These are phyloP conservation scores for Acacia crassicarpa DNA, from an alignment of 306 rosid genomes.

Conservation along the genomic window DNA sequence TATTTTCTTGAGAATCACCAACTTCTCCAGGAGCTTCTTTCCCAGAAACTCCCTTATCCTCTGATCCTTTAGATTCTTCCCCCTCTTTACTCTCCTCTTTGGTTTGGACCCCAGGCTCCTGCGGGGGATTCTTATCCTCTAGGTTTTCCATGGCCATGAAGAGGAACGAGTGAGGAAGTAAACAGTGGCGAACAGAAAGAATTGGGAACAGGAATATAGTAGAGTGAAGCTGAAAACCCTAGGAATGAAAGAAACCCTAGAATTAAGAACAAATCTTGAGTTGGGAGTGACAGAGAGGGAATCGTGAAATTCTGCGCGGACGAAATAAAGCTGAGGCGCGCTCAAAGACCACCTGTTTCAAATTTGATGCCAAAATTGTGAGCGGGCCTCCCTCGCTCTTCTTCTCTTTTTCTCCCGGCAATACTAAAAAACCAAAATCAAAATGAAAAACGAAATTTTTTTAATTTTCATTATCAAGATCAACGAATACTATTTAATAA, in stretches of 20 bases:
- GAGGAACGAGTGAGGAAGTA: not conserved
- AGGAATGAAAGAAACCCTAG: slow-evolving; percentile 10
- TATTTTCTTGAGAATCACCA: slow-evolving; percentile 14
- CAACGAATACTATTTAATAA: not conserved
- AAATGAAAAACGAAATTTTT: not conserved
- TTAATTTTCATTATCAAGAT: not conserved
- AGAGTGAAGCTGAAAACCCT: not conserved
- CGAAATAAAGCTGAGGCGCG: slow-evolving; percentile 37
- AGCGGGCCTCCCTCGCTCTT: slow-evolving; percentile 38
- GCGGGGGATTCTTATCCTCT: slow-evolving; percentile 56
- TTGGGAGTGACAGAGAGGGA: slow-evolving; percentile 6
- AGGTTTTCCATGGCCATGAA: slow-evolving; percentile 76
- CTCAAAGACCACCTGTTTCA: slow-evolving; percentile 36
- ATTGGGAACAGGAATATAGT: not conserved
- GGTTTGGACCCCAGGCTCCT: slow-evolving; percentile 37
- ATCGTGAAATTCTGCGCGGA: slow-evolving; percentile 19
- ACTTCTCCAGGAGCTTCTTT: slow-evolving; percentile 5
- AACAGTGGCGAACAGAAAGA: not conserved
- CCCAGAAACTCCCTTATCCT: not conserved
- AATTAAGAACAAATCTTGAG: not conserved
- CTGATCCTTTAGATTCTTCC: not conserved
- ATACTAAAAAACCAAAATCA: slow-evolving; percentile 13
- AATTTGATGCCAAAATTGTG: slow-evolving; percentile 56
- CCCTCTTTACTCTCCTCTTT: not conserved
- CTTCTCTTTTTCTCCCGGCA: slow-evolving; percentile 34